phyloP scores from a whole-genome alignment of 805 yeast genomes.

The Zygotorulaspora chibaensis region DNA sequence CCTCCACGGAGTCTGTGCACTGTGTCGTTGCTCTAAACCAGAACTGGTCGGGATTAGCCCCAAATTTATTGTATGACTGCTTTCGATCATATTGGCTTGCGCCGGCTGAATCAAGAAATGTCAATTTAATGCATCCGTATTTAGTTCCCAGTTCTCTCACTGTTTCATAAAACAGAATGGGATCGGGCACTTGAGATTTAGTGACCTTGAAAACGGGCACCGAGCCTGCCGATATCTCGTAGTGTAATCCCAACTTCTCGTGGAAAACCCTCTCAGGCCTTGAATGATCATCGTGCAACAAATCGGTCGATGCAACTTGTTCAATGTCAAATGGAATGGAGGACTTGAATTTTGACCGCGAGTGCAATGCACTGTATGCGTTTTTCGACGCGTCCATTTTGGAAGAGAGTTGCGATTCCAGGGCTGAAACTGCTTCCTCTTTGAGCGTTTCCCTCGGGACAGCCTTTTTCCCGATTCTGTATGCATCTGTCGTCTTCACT shows the following conservation, averaged over 20 bases:
- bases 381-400: background rate
- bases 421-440: background rate
- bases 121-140: constrained; percentile 26
- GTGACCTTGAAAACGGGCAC: constrained; percentile 23
- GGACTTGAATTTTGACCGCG: constrained; percentile 9
- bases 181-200: constrained; percentile 16
- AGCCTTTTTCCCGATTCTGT: background rate
- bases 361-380: background rate
- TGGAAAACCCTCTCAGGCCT: constrained; percentile 11
- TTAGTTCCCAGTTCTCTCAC: constrained; percentile 23
- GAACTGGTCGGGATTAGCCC: constrained; percentile 21
- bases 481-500: background rate
- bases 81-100: background rate
- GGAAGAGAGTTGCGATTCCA: background rate
- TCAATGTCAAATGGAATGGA: constrained; percentile 16
- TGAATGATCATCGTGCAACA: background rate
- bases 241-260: constrained; percentile 18
- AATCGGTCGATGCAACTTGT: constrained; percentile 7
- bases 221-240: constrained; percentile 17
- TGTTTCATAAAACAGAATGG: constrained; percentile 22
- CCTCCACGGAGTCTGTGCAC: constrained; percentile 29
- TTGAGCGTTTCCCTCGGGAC: background rate
- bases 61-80: constrained; percentile 6
- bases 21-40: constrained; percentile 29
- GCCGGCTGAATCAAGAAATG: background rate